Conservation (phyloP, 2,329 filamentous ascomycete species). For the Trichothecium sympodiale region DNA sequence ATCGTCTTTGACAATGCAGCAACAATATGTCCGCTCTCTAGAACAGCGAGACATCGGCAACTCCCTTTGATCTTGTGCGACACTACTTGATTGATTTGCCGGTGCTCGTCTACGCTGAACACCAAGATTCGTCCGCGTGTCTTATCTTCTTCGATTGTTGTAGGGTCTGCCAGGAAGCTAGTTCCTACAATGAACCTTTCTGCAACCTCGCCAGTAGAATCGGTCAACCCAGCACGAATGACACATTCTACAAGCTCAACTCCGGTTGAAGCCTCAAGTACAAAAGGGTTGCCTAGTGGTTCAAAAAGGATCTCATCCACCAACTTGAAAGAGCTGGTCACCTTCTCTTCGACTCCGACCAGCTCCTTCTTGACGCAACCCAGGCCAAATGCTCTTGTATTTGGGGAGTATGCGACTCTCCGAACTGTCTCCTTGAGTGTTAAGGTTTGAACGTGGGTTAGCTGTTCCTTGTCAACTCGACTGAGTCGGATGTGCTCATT, state of each 20-base stretch:
- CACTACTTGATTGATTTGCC: conserved; percentile 60
- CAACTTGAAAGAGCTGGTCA: conserved; percentile 73
- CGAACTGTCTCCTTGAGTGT: conserved; percentile 74
- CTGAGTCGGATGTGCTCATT: conserved; percentile 67
- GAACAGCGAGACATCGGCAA: conserved; percentile 66
- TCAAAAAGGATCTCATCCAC: conserved; percentile 87
- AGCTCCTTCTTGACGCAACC: conserved; percentile 74
- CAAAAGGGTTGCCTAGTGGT: conserved; percentile 57
- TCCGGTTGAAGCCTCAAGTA: conserved; percentile 36
- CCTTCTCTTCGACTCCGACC: conserved; percentile 57
- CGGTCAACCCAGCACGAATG: conserved; percentile 62
- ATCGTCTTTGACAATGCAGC: conserved; percentile 86
- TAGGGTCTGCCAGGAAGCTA: conserved; percentile 47
- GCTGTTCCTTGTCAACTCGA: conserved; percentile 69
- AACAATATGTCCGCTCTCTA: conserved; percentile 62
- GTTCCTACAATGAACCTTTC: conserved; percentile 92
- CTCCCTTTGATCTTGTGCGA: conserved; percentile 64
- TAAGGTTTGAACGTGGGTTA: conserved; percentile 78
- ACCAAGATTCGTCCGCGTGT: conserved; percentile 67
- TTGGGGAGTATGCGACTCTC: conserved; percentile 73
- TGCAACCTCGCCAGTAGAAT: conserved; percentile 38
- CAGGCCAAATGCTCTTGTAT: conserved; percentile 71
- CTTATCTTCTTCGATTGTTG: conserved; percentile 26
- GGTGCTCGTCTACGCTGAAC: conserved; percentile 68
- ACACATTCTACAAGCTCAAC: conserved; percentile 77